Evolutionary conservation across 2,329 filamentous ascomycete species (phyloP), one percentile per base, ranked within the genome.

Genomic region (Podosphaera fusca): DNA sequence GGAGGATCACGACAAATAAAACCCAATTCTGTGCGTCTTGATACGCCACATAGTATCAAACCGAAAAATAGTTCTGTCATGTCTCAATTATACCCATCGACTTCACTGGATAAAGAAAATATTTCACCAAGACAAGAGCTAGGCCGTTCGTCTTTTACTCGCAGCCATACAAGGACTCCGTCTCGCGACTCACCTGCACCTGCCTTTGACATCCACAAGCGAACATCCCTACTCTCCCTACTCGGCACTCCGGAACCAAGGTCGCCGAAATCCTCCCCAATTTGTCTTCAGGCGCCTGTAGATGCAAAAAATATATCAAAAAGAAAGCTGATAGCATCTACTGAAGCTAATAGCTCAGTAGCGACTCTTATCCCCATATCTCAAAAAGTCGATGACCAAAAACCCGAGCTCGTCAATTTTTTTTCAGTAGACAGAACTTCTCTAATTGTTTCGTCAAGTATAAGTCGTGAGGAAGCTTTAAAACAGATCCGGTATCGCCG

Each of bases 401-500:
- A 8, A 12, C 1, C 45, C 2, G 45, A 12, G 9, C 21, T n/a
- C n/a, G n/a, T 49, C 45, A 49, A 49, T 5, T 21, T n/a, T 8
- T 21, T 2, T 21, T 30, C 45, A 12, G 8, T 3, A 21, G 45
- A 49, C 4, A 49, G n/a, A 12, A 21, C 8, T 8, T 30, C 29
- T 1, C 8, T 49, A 10, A 49, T 8, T 8, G 8, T 8, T 21
- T n/a, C 45, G 21, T 8, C 10, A 4, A 83, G 80, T 45, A 80
- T 83, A 77, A 79, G 79, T 33, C 75, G 85, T 56, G 85, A 87
- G 67, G 75, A 87, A 68, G 85, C 85, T 2, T 74, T 90, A 14
- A 82, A 82, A 57, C 80, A 82, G 66, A 89, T 90, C 62, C 76
- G 81, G 56, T 81, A 86, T 69, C 75, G 85, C 34, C 72, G 85